Evolutionary conservation across 1,139 yeast genomes (phyloP), one percentile per base, ranked within the genome.

Genomic region (Taphrina deformans): DNA sequence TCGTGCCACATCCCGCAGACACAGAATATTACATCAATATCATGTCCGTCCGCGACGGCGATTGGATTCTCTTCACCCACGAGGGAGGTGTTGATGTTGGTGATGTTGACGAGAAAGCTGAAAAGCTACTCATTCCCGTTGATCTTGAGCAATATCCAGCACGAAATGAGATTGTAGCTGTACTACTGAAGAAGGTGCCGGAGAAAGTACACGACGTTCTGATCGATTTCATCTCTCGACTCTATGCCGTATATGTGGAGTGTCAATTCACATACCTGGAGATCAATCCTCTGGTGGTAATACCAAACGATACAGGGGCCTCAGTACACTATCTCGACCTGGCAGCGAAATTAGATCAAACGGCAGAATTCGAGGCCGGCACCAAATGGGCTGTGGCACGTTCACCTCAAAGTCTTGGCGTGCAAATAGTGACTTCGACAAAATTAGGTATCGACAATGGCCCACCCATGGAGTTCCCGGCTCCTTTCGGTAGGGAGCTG

Each of bases 61-160:
- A 79, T 74, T 77, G 79, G 79, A 79, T 79, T 66, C 75, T 79
- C 67, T 79, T 79, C 71, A 79, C 79, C 73, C 81, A 79, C 72
- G 82, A 79, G 71, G 82, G 82, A 56, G 82, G 82, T 69, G 82
- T 79, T 46, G 82, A 79, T 66, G 82, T 79, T 40, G 82, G 82
- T 61, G 82, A 79, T 67, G 82, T 79, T 51, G 82, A 79, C 68
- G 74, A 81, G 66, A 79, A 79, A 75, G 82, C 82, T 33, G 72
- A 79, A 55, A 77, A 77, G 74, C 70, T 79, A 52, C 71, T 79
- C 68, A 75, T 79, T 65, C 80, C 82, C 26, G 80, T 79, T 50
- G 81, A 79, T 69, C 73, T 79, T 65, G 74, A 75, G 66, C 75
- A 74, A 63, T 79, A 78, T 71, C 82, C 82, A 41, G 70, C 78